A percentile compares a stretch with the other conserved stretches of the same genome.
Conservation (phyloP, 2,329 filamentous ascomycete species). For the Talaromyces sp. region DNA sequence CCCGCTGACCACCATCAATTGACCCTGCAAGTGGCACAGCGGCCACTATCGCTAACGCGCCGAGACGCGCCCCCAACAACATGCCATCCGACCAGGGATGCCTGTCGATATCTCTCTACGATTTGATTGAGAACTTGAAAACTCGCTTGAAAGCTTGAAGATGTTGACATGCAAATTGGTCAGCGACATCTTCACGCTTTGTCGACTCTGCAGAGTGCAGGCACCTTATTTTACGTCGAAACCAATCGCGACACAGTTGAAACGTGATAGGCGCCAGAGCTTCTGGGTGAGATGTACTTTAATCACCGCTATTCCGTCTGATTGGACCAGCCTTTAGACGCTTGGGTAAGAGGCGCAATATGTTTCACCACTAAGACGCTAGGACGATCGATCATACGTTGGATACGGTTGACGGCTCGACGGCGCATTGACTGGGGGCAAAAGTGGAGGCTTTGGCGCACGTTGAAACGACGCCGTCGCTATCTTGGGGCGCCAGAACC, state of each 20-base stretch:
- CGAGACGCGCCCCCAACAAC: neutral
- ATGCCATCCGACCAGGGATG: neutral
- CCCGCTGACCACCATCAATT: neutral
- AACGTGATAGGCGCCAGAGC: neutral
- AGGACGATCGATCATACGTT: neutral
- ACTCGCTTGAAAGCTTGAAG: neutral
- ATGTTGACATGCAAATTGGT: neutral
- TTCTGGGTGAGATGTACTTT: neutral
- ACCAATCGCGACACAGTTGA: neutral
- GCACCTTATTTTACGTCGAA: neutral
- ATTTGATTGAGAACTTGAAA: neutral
- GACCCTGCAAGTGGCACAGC: neutral
- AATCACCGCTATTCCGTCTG: neutral
- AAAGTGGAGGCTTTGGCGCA: constrained; percentile 1
- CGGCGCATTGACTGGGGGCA: neutral
- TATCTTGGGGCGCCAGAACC: neutral
- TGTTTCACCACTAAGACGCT: neutral
- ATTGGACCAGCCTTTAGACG: neutral
- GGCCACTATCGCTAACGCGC: neutral
- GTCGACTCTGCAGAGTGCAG: neutral
- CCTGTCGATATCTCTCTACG: neutral
- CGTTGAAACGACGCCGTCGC: constrained; percentile 11
- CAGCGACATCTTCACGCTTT: neutral
- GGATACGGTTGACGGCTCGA: neutral
- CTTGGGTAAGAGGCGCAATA: neutral